Conservation (phyloP, 2,329 filamentous ascomycete genomes). For the Fusarium marasasianum region DNA sequence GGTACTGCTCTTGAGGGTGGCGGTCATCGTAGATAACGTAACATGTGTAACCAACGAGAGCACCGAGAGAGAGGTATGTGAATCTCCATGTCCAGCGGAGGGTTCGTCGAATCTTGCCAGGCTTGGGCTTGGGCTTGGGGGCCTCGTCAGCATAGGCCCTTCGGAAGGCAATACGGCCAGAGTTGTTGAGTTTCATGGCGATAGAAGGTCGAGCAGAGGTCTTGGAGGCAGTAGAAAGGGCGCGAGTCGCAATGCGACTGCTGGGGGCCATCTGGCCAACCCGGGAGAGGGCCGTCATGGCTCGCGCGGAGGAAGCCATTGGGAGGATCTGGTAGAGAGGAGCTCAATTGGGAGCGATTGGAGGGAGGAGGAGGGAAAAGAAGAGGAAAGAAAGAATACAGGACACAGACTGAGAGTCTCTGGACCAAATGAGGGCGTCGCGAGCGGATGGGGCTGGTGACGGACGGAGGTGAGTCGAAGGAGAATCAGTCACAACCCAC, state of each 20-base stretch:
- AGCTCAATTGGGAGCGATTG: constrained; percentile 42
- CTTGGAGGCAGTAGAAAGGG: constrained; percentile 48
- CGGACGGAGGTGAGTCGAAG: constrained; percentile 37
- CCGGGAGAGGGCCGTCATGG: constrained; percentile 51
- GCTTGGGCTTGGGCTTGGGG: constrained; percentile 58
- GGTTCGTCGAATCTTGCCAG: constrained; percentile 70
- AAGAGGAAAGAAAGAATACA: constrained; percentile 8
- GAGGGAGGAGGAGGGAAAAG: background rate
- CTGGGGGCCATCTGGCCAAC: constrained; percentile 44
- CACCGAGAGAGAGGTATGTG: constrained; percentile 79
- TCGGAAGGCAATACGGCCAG: constrained; percentile 53
- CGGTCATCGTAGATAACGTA: constrained; percentile 87
- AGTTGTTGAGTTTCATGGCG: constrained; percentile 48
- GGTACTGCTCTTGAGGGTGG: constrained; percentile 81
- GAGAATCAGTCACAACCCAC: constrained; percentile 34
- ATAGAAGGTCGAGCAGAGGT: constrained; percentile 45
- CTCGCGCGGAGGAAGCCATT: constrained; percentile 60
- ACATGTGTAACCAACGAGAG: constrained; percentile 73
- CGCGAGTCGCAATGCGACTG: constrained; percentile 45
- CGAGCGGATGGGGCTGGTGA: constrained; percentile 30
- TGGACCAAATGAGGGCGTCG: constrained; percentile 34
- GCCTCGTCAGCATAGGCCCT: constrained; percentile 62
- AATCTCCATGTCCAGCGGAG: constrained; percentile 86
- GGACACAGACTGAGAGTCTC: constrained; percentile 31
- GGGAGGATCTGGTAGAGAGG: constrained; percentile 33